phyloP scores from a whole-genome alignment of 2,329 filamentous ascomycete genomes.

The Zalaria obscura region DNA sequence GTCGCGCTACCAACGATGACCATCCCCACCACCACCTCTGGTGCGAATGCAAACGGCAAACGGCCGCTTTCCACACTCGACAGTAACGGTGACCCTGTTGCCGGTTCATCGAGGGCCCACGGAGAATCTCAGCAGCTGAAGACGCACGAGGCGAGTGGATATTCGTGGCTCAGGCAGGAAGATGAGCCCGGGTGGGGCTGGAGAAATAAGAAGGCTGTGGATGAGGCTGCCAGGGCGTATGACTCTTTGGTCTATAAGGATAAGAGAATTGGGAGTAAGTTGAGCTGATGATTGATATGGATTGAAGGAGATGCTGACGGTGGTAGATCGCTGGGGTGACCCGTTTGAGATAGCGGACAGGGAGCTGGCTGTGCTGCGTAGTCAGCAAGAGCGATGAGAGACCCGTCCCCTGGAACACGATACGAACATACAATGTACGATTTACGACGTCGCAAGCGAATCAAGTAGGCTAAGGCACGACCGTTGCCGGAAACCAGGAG shows the following conservation, averaged over 20 bases:
- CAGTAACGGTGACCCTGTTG: slow-evolving; percentile 12
- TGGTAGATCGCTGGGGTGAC: slow-evolving; percentile 19
- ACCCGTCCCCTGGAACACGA: no score
- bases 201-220: slow-evolving; percentile 42
- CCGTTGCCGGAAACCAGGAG: no score
- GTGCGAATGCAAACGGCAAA: slow-evolving; percentile 22
- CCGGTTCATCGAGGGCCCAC: not conserved
- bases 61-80: slow-evolving; percentile 19
- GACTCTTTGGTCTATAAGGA: slow-evolving; percentile 37
- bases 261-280: slow-evolving; percentile 14
- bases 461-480: no score
- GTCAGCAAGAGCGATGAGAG: not conserved
- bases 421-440: no score
- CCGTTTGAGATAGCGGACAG: slow-evolving; percentile 19
- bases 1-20: slow-evolving; percentile 8
- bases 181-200: slow-evolving; percentile 36
- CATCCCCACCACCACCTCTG: slow-evolving; percentile 10
- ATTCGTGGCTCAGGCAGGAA: slow-evolving; percentile 20
- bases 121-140: slow-evolving; percentile 5
- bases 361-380: slow-evolving; percentile 11
- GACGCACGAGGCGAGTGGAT: slow-evolving; percentile 16
- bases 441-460: no score
- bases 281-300: no score
- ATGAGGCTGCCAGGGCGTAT: slow-evolving; percentile 38
- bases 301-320: not conserved